phyloP scores from a whole-genome alignment of 2,329 filamentous ascomycete species.

The Aspergillus phoenicis region DNA sequence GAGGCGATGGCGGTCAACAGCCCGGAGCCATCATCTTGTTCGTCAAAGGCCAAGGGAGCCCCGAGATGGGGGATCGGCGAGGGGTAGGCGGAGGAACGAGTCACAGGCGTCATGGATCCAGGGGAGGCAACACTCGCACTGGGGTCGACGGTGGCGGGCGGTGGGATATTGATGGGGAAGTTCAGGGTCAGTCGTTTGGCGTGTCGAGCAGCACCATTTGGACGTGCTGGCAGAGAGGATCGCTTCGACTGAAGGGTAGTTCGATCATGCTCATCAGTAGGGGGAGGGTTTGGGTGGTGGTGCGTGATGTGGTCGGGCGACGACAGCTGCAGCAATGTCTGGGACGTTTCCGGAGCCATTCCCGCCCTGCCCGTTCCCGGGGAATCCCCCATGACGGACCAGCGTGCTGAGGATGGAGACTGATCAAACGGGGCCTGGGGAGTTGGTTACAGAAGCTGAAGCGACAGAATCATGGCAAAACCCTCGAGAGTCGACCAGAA shows the following conservation, averaged over 20 bases:
- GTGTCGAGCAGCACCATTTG: conserved; percentile 42
- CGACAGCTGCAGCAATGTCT: conserved; percentile 17
- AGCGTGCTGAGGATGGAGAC: conserved; percentile 24
- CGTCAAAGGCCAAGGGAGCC: conserved; percentile 32
- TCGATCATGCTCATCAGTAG: conserved; percentile 14
- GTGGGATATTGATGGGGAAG: conserved; percentile 48
- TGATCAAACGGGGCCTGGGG: neutral
- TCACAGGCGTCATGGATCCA: conserved; percentile 36
- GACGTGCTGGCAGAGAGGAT: conserved; percentile 37
- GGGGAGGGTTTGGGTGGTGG: conserved; percentile 16
- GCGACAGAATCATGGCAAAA: conserved; percentile 19
- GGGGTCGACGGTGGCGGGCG: conserved; percentile 26
- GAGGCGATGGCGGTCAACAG: conserved; percentile 89
- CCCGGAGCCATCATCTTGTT: conserved; percentile 58
- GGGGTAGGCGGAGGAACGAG: conserved; percentile 35
- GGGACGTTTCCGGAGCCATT: conserved; percentile 35
- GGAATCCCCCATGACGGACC: conserved; percentile 37
- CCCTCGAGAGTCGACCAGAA: too few species aligned
- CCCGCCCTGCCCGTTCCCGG: conserved; percentile 34
- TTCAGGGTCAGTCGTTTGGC: conserved; percentile 51
- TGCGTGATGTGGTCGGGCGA: conserved; percentile 6
- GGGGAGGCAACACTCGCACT: conserved; percentile 32
- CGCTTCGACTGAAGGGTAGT: conserved; percentile 30
- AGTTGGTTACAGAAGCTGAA: conserved; percentile 5
- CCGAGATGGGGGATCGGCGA: conserved; percentile 34